Evolutionary conservation across 2,329 filamentous ascomycete species (phyloP).

Genomic region (Monosporascus sp.): DNA sequence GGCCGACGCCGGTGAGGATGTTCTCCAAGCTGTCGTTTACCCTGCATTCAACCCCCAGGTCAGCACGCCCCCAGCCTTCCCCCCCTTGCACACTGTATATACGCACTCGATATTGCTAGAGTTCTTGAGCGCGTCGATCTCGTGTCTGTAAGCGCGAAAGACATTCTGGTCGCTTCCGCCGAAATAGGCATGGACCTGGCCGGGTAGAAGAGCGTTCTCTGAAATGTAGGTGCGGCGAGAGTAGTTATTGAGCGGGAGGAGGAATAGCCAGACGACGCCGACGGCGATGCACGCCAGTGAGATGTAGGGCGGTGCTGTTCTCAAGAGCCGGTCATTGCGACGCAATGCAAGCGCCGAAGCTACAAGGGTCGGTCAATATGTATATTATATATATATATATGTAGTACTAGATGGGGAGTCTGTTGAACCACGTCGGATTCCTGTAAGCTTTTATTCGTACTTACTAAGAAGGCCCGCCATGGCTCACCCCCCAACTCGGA

Average conservation of each 20-base stretch:
- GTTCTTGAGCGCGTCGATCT: conserved; percentile 61
- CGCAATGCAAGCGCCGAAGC: conserved; percentile 65
- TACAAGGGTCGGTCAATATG: conserved; percentile 21
- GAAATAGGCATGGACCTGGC: conserved; percentile 97
- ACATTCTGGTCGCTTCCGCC: conserved; percentile 93
- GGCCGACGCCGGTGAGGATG: conserved; percentile 70
- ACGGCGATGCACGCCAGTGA: conserved; percentile 80
- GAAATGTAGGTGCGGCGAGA: conserved; percentile 93
- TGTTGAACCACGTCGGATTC: no score
- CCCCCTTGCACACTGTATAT: neutral
- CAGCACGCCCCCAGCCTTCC: neutral
- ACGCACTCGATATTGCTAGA: conserved; percentile 49
- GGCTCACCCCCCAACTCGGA: neutral
- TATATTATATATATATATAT: neutral
- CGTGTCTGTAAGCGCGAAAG: conserved; percentile 82
- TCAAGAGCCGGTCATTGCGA: conserved; percentile 74
- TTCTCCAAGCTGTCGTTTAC: conserved; percentile 67
- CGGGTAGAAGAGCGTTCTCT: conserved; percentile 91
- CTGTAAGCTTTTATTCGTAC: neutral
- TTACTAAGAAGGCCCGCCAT: neutral
- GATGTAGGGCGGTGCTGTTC: conserved; percentile 75
- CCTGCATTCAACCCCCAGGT: conserved; percentile 27
- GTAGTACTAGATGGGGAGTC: neutral
- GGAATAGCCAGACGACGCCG: conserved; percentile 82
- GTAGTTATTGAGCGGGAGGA: conserved; percentile 86